A percentile compares a stretch with the other conserved stretches of the same genome.
These are phyloP conservation scores for Brassica carinata DNA, from an alignment of 345 rosid species.

Conservation along the genomic window DNA sequence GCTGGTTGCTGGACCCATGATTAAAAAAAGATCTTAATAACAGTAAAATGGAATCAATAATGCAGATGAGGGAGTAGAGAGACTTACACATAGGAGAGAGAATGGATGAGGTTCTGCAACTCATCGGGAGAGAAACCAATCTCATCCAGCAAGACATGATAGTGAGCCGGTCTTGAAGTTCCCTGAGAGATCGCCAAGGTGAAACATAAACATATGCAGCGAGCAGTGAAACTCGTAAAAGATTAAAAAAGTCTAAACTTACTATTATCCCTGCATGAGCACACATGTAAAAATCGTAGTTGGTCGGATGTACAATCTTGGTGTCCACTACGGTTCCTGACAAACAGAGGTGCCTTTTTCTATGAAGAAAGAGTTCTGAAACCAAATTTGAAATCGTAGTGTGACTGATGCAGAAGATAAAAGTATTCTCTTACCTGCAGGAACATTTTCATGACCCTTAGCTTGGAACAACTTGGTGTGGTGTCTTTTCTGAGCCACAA, in stretches of 20 bases:
- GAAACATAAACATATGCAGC: background rate
- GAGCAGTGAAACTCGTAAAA: background rate
- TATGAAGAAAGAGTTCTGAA: background rate
- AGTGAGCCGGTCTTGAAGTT: background rate
- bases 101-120: background rate
- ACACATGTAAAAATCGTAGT: conserved; percentile 1
- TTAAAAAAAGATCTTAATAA: background rate
- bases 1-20: conserved; percentile 62
- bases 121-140: background rate
- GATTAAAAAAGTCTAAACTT: conserved; percentile 33
- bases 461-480: conserved; percentile 80
- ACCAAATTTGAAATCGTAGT: background rate
- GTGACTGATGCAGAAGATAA: background rate
- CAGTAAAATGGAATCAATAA: no score
- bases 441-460: conserved; percentile 70
- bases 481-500: conserved; percentile 88
- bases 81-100: conserved; percentile 65
- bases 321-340: conserved; percentile 89
- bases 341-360: background rate
- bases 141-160: background rate
- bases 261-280: conserved; percentile 42
- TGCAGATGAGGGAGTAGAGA: background rate
- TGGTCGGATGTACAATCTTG: conserved; percentile 15
- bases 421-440: conserved; percentile 57
- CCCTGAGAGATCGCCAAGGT: background rate